Evolutionary conservation across 2,329 filamentous ascomycete genomes (phyloP), one percentile per base, ranked within the genome.

Genomic region (Diplodia corticola): DNA sequence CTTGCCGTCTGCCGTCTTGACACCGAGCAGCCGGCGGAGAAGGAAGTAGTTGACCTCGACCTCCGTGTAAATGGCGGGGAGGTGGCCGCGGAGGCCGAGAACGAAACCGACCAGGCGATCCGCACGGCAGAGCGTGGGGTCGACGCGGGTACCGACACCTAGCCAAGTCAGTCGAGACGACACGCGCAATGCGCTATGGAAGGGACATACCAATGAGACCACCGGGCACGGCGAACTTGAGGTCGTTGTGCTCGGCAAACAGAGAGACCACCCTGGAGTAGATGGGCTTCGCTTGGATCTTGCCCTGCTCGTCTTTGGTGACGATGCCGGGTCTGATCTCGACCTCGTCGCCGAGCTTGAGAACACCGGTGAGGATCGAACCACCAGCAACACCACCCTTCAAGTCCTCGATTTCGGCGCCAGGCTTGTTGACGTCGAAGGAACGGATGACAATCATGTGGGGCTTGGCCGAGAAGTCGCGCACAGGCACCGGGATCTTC

Each of bases 11-110:
- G 94, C 93, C 54, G 95, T 97, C 83, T 96, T 93, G 75, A 99
- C 95, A 88, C 95, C 95, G 66, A 99, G 88, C 69, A 99, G 86
- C 74, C 95, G 88, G 74, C 94, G 91, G 69, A 99, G 89, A 69
- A 99, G 86, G 86, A 98, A 99, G 86, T 98, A 99, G 87, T 98
- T 98, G 81, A 97, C 93, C 83, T 99, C 95, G 69, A 99, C 90
- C 81, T 99, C 95, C 73, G 90, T 95, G 85, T 98, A 99, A 79
- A 99, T 98, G 77, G 95, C 92, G 59, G 95, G 95, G 26, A 99
- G 88, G 73, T 90, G 89, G 71, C 95, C 95, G 82, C 93, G 93
- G 73, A 97, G 90, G 78, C 95, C 95, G 68, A 99, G 88, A 63
- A 99, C 95, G 86, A 96, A 96, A 79, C 95, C 95, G 72, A 99